Conservation (phyloP, 1,284 basidiomycete genomes). For the Sutorius eximius region DNA sequence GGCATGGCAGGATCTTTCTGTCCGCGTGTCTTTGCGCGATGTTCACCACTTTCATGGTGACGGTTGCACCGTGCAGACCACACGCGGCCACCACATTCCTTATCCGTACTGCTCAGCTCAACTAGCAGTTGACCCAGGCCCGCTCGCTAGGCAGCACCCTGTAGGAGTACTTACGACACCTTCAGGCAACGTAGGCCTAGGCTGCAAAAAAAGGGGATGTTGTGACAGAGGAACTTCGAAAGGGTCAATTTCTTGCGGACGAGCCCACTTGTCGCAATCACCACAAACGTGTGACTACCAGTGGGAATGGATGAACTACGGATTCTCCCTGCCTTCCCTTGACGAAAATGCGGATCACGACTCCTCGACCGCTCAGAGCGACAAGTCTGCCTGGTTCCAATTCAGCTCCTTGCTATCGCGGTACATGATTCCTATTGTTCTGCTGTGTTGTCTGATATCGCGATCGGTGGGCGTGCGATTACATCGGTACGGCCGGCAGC, state of each 20-base stretch:
- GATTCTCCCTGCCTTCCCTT: background rate
- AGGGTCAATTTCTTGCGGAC: background rate
- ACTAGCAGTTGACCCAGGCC: background rate
- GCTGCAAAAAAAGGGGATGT: background rate
- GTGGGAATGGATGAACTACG: background rate
- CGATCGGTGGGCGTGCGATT: no score
- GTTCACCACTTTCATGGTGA: background rate
- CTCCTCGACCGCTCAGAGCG: background rate
- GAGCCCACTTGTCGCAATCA: background rate
- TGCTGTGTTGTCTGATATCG: background rate
- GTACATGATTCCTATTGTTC: background rate
- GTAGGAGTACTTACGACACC: no score
- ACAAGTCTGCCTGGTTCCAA: no score
- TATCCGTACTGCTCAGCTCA: background rate
- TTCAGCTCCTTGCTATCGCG: background rate
- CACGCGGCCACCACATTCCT: background rate
- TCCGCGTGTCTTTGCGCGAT: background rate
- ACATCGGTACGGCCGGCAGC: background rate
- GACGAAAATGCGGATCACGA: background rate
- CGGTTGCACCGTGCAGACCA: background rate
- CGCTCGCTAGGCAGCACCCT: background rate
- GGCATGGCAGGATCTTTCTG: background rate
- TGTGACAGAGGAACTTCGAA: background rate
- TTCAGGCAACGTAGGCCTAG: background rate
- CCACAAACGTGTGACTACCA: slow-evolving; percentile 3